A percentile compares a stretch with the other conserved stretches of the same genome.
Evolutionary conservation across 495 filamentous ascomycete genomes (phyloP).

Genomic region (Achaetomiella virescens): DNA sequence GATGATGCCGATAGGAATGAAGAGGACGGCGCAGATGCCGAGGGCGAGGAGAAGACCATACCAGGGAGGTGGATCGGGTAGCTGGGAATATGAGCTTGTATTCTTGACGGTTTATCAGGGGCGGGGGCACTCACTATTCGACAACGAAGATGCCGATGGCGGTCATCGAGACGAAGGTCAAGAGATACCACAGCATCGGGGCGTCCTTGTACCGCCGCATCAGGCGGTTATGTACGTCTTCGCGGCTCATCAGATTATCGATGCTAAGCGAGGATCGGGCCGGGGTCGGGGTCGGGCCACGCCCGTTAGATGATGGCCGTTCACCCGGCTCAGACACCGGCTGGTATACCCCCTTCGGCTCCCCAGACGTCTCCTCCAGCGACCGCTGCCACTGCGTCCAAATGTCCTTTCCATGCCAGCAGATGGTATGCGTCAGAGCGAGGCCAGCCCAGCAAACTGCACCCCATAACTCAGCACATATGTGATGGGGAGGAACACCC

Average conservation of each 20-base stretch:
- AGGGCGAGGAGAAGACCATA: conserved; percentile 73
- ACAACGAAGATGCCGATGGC: conserved; percentile 78
- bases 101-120: neutral
- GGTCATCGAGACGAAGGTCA: conserved; percentile 61
- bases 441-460: conserved; percentile 71
- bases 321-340: conserved; percentile 31
- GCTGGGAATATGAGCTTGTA: conserved; percentile 30
- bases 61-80: conserved; percentile 70
- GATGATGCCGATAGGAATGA: conserved; percentile 76
- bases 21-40: conserved; percentile 63
- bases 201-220: conserved; percentile 72
- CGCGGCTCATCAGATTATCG: conserved; percentile 55
- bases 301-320: conserved; percentile 5
- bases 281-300: conserved; percentile 6
- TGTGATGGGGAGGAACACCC: conserved; percentile 77
- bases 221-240: conserved; percentile 73
- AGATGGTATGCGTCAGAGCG: conserved; percentile 64
- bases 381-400: conserved; percentile 58
- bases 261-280: conserved; percentile 36
- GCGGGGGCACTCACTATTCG: conserved; percentile 53
- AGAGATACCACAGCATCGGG: conserved; percentile 69
- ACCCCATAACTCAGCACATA: conserved; percentile 74
- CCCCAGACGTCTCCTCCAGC: conserved; percentile 40
- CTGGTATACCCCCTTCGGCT: conserved; percentile 40
- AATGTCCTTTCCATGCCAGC: conserved; percentile 74